phyloP scores from a whole-genome alignment of 2,329 filamentous ascomycete species.

The Pseudogymnoascus sp. region DNA sequence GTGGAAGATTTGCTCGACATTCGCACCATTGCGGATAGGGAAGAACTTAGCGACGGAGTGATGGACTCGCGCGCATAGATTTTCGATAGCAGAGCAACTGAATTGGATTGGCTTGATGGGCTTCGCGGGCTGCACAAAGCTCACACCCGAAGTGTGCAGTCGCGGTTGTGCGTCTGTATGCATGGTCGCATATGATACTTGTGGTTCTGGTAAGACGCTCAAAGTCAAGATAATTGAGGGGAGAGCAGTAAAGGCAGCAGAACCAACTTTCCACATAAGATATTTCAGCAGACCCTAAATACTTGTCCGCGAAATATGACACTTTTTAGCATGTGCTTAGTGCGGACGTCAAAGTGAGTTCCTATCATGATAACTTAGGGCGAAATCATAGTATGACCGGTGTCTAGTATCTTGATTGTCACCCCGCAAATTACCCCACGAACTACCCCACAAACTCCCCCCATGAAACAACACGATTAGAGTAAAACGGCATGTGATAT shows the following conservation, averaged over 20 bases:
- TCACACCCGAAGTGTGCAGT: neutral
- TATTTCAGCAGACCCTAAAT: neutral
- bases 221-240: neutral
- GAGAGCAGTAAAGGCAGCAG: neutral
- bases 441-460: neutral
- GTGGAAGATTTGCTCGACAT: conserved; percentile 1
- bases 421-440: too few relatives aligned
- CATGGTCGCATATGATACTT: neutral
- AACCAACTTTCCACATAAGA: neutral
- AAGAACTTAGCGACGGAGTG: neutral
- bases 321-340: neutral
- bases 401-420: too few relatives aligned
- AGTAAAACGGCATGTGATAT: too few relatives aligned
- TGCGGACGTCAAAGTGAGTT: neutral
- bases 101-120: neutral
- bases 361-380: neutral
- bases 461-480: neutral
- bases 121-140: neutral
- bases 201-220: neutral
- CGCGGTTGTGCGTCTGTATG: neutral
- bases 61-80: conserved; percentile 6
- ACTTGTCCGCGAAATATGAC: neutral
- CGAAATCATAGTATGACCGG: neutral
- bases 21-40: neutral
- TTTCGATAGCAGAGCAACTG: neutral